Percentiles rank a stretch among this genome's conserved stretches.
Evolutionary conservation across 495 filamentous ascomycete genomes (phyloP).

Genomic region (Talaromyces proteolyticus): DNA sequence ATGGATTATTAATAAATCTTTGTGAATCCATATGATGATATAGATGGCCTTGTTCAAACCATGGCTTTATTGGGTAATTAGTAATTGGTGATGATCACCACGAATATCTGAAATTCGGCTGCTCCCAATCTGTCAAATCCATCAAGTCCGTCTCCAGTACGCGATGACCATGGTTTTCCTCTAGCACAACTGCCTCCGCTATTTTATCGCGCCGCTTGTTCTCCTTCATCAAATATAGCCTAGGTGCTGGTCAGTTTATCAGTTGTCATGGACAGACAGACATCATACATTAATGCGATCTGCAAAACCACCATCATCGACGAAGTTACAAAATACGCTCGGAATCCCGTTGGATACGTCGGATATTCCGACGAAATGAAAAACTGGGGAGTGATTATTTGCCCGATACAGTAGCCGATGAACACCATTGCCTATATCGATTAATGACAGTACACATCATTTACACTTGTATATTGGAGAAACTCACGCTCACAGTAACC

Average conservation of each 20-base stretch:
- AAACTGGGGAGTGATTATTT: slow-evolving; percentile 24
- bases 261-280: not conserved
- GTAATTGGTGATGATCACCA: no score
- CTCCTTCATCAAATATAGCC: not conserved
- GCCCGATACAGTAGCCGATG: slow-evolving; percentile 19
- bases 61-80: no score
- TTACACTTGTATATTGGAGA: no score
- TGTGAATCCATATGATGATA: no score
- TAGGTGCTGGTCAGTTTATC: not conserved
- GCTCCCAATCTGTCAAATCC: not conserved
- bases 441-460: not conserved
- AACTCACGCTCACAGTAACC: slow-evolving; percentile 9
- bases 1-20: no score
- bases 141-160: not conserved
- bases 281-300: slow-evolving; percentile 2
- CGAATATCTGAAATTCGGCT: not conserved
- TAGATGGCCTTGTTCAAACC: no score
- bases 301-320: slow-evolving; percentile 10
- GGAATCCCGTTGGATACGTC: slow-evolving; percentile 14
- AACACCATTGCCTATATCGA: slow-evolving; percentile 14
- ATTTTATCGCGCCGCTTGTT: not conserved
- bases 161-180: not conserved
- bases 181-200: not conserved
- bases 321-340: slow-evolving; percentile 12
- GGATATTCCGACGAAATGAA: slow-evolving; percentile 19